These are phyloP conservation scores for Ceratocystis colombiana DNA, from an alignment of 2,329 filamentous ascomycete genomes.

Conservation along the genomic window DNA sequence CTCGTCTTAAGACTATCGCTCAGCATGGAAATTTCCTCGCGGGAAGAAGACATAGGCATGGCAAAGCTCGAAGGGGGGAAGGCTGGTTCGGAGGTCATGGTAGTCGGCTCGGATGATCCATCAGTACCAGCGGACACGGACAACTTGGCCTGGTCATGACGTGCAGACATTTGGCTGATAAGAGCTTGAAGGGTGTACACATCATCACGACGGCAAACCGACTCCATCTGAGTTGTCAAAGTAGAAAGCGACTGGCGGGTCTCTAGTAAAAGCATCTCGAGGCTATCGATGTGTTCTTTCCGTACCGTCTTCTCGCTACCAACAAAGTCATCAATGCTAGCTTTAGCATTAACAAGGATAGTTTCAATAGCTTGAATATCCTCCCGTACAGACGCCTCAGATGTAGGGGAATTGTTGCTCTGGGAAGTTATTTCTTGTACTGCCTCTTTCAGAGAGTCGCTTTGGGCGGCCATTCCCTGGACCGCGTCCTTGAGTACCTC, in stretches of 20 bases:
- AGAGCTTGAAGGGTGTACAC: conserved; percentile 66
- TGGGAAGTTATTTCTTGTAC: conserved; percentile 38
- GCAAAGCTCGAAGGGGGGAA: conserved; percentile 19
- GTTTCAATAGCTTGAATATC: conserved; percentile 84
- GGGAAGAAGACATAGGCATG: conserved; percentile 20
- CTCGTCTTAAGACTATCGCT: conserved; percentile 25
- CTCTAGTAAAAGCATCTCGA: conserved; percentile 59
- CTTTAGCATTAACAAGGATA: conserved; percentile 79
- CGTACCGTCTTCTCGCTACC: conserved; percentile 60
- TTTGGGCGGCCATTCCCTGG: conserved; percentile 37
- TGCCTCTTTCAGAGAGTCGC: conserved; percentile 40
- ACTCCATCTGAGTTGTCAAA: conserved; percentile 57
- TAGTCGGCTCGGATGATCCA: background rate
- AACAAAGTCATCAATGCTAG: conserved; percentile 70
- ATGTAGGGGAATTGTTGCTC: conserved; percentile 25
- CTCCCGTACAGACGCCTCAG: conserved; percentile 46
- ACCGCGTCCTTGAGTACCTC: conserved; percentile 41
- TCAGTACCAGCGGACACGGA: conserved; percentile 28
- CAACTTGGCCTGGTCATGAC: conserved; percentile 64
- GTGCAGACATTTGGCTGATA: conserved; percentile 63
- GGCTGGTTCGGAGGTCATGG: background rate
- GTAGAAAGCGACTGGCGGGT: conserved; percentile 62
- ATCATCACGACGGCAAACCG: conserved; percentile 67
- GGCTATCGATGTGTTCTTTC: conserved; percentile 53
- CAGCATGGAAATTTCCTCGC: conserved; percentile 23